Percentiles rank a stretch among this genome's conserved stretches.
Conservation (phyloP, 202 grass and related monocot species). For the Brachypodium distachyon region DNA sequence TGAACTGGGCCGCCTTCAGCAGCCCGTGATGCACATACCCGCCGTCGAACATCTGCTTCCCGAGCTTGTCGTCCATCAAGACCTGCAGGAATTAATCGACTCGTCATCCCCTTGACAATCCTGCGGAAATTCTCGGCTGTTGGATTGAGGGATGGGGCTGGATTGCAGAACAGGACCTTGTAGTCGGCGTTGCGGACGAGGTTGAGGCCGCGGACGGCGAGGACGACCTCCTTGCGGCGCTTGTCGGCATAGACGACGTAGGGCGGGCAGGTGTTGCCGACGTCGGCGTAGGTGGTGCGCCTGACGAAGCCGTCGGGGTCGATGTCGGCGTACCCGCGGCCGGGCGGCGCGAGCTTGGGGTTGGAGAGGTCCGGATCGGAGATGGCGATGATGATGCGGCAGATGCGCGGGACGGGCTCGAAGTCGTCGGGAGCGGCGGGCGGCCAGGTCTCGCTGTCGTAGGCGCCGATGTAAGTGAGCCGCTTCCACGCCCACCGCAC, state of each 20-base stretch:
- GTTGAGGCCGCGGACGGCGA: slow-evolving; percentile 91
- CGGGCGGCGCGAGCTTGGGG: slow-evolving; percentile 48
- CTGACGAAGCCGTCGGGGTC: slow-evolving; percentile 30
- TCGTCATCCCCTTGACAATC: neutral
- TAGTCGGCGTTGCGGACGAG: slow-evolving; percentile 93
- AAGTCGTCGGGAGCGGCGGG: slow-evolving; percentile 49
- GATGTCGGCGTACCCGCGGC: slow-evolving; percentile 35
- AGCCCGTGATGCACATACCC: slow-evolving; percentile 90
- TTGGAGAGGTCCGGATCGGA: slow-evolving; percentile 54
- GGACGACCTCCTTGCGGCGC: slow-evolving; percentile 54
- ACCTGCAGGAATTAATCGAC: slow-evolving; percentile 22
- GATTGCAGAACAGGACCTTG: slow-evolving; percentile 42
- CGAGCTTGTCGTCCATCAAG: slow-evolving; percentile 83
- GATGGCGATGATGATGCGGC: slow-evolving; percentile 66
- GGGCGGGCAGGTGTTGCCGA: slow-evolving; percentile 53
- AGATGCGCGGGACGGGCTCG: slow-evolving; percentile 76
- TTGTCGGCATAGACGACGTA: slow-evolving; percentile 77
- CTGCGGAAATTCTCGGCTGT: neutral
- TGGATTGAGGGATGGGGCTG: neutral
- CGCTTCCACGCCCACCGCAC: slow-evolving; percentile 89
- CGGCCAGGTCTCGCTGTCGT: slow-evolving; percentile 98
- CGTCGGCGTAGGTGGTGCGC: slow-evolving; percentile 49
- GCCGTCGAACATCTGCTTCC: slow-evolving; percentile 91
- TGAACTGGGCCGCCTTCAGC: slow-evolving; percentile 62
- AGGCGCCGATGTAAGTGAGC: slow-evolving; percentile 79